Percentiles rank a stretch among this genome's conserved stretches.
Conservation (phyloP, 176 grass and related monocot genomes). For the Urochloa ruziziensis region DNA sequence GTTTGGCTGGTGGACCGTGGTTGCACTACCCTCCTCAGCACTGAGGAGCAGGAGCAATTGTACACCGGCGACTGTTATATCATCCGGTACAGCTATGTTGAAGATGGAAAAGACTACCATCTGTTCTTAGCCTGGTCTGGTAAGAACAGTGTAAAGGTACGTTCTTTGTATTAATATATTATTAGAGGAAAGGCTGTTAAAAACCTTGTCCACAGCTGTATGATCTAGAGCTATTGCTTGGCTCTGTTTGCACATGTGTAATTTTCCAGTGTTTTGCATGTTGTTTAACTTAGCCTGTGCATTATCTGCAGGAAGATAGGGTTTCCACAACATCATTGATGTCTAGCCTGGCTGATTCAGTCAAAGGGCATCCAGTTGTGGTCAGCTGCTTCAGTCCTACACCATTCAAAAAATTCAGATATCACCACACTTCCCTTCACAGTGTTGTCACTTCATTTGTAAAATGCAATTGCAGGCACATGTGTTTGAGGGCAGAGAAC, state of each 20-base stretch:
- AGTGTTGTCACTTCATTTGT: constrained; percentile 3
- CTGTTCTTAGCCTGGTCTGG: constrained; percentile 66
- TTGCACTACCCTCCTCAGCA: constrained; percentile 43
- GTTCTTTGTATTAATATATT: neutral
- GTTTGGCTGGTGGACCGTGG: constrained; percentile 64
- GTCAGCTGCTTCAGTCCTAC: constrained; percentile 31
- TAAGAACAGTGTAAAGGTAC: constrained; percentile 59
- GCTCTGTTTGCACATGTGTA: neutral
- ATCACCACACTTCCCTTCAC: neutral
- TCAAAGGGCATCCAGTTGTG: constrained; percentile 51
- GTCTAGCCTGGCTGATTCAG: constrained; percentile 51
- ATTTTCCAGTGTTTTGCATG: neutral
- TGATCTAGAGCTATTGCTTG: neutral
- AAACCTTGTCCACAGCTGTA: neutral
- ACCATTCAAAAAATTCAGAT: neutral
- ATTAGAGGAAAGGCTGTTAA: neutral
- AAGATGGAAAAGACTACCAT: constrained; percentile 51
- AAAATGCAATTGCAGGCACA: constrained; percentile 52
- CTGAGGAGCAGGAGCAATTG: constrained; percentile 55
- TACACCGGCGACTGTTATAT: constrained; percentile 76
- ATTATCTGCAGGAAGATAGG: constrained; percentile 62
- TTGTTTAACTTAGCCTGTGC: constrained; percentile 13
- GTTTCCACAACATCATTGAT: constrained; percentile 36
- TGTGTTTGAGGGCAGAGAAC: constrained; percentile 71
- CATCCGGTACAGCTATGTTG: constrained; percentile 50